Conservation (phyloP, 768 basidiomycete genomes). For the Naganishia kalamii region DNA sequence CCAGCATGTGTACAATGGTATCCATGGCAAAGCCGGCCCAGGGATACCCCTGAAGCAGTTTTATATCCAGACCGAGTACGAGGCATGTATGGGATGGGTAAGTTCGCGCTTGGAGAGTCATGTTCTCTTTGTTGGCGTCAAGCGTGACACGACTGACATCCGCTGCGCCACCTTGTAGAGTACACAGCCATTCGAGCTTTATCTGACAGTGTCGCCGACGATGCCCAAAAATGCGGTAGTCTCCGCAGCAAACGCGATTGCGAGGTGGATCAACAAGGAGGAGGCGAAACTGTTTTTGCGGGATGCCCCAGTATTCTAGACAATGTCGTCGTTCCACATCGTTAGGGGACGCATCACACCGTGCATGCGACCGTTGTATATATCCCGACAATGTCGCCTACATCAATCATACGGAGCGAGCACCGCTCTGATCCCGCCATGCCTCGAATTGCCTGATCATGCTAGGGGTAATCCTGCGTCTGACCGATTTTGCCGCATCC, state of each 20-base stretch:
- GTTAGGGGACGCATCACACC: no score
- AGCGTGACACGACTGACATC: neutral
- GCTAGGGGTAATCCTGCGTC: conserved; percentile 75
- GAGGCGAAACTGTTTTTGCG: conserved; percentile 72
- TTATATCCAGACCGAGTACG: conserved; percentile 74
- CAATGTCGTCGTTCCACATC: neutral
- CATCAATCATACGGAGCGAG: neutral
- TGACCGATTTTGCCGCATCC: conserved; percentile 62
- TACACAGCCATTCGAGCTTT: conserved; percentile 88
- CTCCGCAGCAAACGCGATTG: conserved; percentile 79
- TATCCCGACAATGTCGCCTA: neutral
- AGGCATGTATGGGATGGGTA: conserved; percentile 93
- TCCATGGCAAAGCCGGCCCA: conserved; percentile 84
- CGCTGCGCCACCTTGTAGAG: conserved; percentile 53
- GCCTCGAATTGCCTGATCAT: conserved; percentile 64
- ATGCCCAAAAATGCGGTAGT: conserved; percentile 83
- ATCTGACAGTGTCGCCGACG: conserved; percentile 70
- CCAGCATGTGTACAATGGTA: conserved; percentile 75
- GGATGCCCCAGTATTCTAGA: conserved; percentile 81
- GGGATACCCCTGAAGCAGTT: conserved; percentile 70
- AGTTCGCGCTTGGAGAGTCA: conserved; percentile 35
- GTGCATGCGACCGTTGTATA: no score
- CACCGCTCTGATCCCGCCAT: conserved; percentile 57
- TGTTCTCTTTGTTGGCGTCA: no score
- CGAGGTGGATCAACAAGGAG: conserved; percentile 84